Evolutionary conservation across 2,329 filamentous ascomycete species (phyloP).

Genomic region (Epichloe amarillans): DNA sequence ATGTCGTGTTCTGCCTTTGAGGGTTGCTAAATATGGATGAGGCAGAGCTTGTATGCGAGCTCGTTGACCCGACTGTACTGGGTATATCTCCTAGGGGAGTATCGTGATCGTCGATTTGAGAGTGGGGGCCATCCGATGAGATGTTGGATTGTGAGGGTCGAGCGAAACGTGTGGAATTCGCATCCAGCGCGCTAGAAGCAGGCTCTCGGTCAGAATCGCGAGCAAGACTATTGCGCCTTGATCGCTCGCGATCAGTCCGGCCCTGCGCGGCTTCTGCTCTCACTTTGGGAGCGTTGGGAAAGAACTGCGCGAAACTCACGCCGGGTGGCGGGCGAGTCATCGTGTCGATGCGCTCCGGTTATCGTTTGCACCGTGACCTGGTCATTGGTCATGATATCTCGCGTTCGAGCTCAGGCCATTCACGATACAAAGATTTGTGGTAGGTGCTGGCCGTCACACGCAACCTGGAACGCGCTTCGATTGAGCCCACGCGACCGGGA

Average conservation of each 20-base stretch:
- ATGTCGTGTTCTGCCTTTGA: constrained; percentile 27
- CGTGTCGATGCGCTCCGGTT: constrained; percentile 39
- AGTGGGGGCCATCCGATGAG: constrained; percentile 14
- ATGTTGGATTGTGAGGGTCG: constrained; percentile 11
- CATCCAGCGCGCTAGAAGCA: constrained; percentile 12
- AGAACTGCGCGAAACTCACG: constrained; percentile 78
- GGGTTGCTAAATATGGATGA: constrained; percentile 56
- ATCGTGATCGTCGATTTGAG: constrained; percentile 41
- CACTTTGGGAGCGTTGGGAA: constrained; percentile 61
- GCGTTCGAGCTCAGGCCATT: constrained; percentile 15
- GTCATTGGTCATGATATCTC: constrained; percentile 48
- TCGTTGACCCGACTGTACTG: constrained; percentile 58
- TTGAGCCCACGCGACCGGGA: constrained; percentile 28
- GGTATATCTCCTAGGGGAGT: constrained; percentile 51
- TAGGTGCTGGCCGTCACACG: constrained; percentile 3
- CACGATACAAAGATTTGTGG: constrained; percentile 10
- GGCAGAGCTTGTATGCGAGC: constrained; percentile 55
- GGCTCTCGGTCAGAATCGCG: constrained; percentile 12
- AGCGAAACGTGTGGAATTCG: constrained; percentile 13
- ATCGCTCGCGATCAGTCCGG: constrained; percentile 21
- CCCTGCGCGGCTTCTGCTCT: constrained; percentile 30
- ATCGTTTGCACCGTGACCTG: constrained; percentile 38
- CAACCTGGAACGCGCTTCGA: constrained; percentile 12
- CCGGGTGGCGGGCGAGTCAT: constrained; percentile 66
- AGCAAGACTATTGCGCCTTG: constrained; percentile 13